Percentiles rank a stretch among this genome's conserved stretches.
Evolutionary conservation across 352 stramenopile genomes (phyloP).

Genomic region (Phytophthora cryptogea): DNA sequence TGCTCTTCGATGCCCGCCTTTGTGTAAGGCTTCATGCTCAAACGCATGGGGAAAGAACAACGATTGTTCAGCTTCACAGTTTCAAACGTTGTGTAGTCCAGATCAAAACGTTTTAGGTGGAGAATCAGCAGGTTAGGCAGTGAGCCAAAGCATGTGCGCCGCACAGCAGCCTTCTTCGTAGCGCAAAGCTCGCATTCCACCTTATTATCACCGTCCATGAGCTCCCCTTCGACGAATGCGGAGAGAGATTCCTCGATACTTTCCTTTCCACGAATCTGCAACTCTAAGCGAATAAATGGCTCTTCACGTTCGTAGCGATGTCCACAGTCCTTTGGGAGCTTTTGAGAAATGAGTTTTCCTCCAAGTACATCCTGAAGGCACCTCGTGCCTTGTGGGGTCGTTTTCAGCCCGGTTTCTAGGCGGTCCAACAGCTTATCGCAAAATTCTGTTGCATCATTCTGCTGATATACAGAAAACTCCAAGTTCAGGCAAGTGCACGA

Average conservation of each 20-base stretch:
- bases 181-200: conserved; percentile 97
- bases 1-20: conserved; percentile 96
- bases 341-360: conserved; percentile 88
- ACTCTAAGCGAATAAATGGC: conserved; percentile 97
- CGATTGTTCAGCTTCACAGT: conserved; percentile 99
- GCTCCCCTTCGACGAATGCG: conserved; percentile 97
- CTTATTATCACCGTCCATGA: conserved; percentile 99
- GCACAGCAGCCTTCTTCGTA: conserved; percentile 97
- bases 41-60: conserved; percentile 96
- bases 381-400: conserved; percentile 75
- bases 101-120: conserved; percentile 99
- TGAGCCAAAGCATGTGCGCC: conserved; percentile 94
- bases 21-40: conserved; percentile 99
- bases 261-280: conserved; percentile 98
- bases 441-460: conserved; percentile 99
- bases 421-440: conserved; percentile 98
- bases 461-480: conserved; percentile 97
- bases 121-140: conserved; percentile 98
- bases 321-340: conserved; percentile 89
- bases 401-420: conserved; percentile 96
- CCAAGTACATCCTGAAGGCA: conserved; percentile 79
- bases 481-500: conserved; percentile 89
- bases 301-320: conserved; percentile 96
- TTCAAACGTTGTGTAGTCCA: conserved; percentile 99
- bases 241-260: conserved; percentile 97